Conservation (phyloP, 2,329 filamentous ascomycete species). For the Dactylellina drechsleri region DNA sequence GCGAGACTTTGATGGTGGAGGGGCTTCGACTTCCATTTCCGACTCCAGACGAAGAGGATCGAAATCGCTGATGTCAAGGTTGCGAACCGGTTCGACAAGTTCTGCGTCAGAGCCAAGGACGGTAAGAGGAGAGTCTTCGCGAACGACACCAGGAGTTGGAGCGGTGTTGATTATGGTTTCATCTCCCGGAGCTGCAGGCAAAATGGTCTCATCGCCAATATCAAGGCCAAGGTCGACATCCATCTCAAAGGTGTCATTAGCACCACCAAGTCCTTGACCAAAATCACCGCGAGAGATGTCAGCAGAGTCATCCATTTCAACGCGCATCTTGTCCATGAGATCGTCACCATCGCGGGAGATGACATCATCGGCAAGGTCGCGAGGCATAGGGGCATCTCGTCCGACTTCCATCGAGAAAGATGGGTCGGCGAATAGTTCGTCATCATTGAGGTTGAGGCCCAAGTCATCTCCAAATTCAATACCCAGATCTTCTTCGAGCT, state of each 20-base stretch:
- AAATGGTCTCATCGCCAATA: constrained; percentile 71
- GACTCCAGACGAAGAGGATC: constrained; percentile 57
- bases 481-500: constrained; percentile 75
- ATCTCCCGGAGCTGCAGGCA: constrained; percentile 60
- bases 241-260: constrained; percentile 62
- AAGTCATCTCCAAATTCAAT: constrained; percentile 80
- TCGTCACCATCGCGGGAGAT: constrained; percentile 58
- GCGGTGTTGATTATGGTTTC: constrained; percentile 18
- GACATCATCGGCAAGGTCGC: constrained; percentile 75
- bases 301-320: constrained; percentile 67
- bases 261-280: constrained; percentile 50
- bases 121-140: constrained; percentile 57
- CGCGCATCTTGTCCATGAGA: constrained; percentile 62
- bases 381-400: constrained; percentile 79
- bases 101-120: constrained; percentile 58
- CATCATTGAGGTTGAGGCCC: constrained; percentile 68
- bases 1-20: constrained; percentile 69
- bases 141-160: constrained; percentile 38
- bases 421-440: constrained; percentile 63
- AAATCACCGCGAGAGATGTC: constrained; percentile 58
- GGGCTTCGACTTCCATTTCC: constrained; percentile 65
- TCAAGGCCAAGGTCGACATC: constrained; percentile 70
- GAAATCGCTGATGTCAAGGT: constrained; percentile 54
- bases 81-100: constrained; percentile 35
- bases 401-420: constrained; percentile 75